phyloP scores from a whole-genome alignment of 768 basidiomycete species.

The Pluteus cervinus region DNA sequence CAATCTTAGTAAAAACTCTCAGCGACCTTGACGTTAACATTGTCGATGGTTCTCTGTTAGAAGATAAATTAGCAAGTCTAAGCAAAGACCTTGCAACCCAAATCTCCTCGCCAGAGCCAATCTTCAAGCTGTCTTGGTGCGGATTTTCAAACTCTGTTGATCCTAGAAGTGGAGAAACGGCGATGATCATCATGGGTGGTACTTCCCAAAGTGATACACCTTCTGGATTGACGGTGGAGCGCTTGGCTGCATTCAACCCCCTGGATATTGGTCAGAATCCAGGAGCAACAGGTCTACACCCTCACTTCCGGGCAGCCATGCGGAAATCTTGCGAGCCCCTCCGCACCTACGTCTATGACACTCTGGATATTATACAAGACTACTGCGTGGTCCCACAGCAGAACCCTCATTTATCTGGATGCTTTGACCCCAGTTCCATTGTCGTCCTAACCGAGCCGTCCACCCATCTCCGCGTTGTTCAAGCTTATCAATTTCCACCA shows the following conservation, averaged over 20 bases:
- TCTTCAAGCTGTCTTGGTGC: conserved; percentile 86
- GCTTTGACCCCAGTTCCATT: conserved; percentile 65
- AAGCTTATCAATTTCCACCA: conserved; percentile 72
- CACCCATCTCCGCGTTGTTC: conserved; percentile 41
- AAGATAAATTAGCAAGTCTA: conserved; percentile 26
- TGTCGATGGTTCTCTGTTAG: conserved; percentile 44
- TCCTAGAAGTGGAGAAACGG: conserved; percentile 65
- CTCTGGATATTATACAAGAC: conserved; percentile 62
- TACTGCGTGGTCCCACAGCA: conserved; percentile 68
- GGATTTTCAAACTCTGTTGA: conserved; percentile 62
- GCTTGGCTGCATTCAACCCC: conserved; percentile 62
- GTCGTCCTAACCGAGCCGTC: conserved; percentile 52
- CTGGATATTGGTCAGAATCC: too few relatives aligned
- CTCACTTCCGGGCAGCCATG: conserved; percentile 56
- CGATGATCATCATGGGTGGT: conserved; percentile 77
- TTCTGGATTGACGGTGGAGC: conserved; percentile 61
- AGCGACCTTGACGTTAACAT: conserved; percentile 45
- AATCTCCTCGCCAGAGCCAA: conserved; percentile 58
- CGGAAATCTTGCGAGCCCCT: conserved; percentile 46
- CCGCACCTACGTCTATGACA: conserved; percentile 52
- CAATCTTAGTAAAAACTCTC: conserved; percentile 70
- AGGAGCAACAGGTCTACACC: conserved; percentile 31
- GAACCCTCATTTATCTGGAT: conserved; percentile 62
- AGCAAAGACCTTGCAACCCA: too few relatives aligned
- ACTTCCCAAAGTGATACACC: conserved; percentile 42